phyloP scores from a whole-genome alignment of 2,329 filamentous ascomycete genomes.

The Aspergillaceae sp. region DNA sequence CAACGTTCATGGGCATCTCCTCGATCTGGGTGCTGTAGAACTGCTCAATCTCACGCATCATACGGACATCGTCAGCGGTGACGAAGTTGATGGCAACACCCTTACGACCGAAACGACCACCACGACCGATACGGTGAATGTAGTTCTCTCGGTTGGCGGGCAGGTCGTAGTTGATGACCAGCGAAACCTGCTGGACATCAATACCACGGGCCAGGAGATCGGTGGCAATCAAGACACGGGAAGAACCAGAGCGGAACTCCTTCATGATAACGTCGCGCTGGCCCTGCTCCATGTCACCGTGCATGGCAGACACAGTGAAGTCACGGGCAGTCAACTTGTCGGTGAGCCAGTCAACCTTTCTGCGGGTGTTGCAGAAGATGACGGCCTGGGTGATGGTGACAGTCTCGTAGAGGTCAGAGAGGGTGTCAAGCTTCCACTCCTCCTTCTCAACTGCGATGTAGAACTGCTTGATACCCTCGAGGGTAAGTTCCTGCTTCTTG shows the following conservation, averaged over 20 bases:
- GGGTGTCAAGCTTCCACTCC: slow-evolving; percentile 99
- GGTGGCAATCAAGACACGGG: slow-evolving; percentile 95
- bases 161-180: slow-evolving; percentile 99
- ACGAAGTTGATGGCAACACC: slow-evolving; percentile 99
- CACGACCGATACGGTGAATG: slow-evolving; percentile 99
- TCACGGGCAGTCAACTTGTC: slow-evolving; percentile 98
- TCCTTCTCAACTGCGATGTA: slow-evolving; percentile 99
- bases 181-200: slow-evolving; percentile 97
- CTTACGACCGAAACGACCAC: slow-evolving; percentile 99
- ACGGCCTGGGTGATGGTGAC: slow-evolving; percentile 99
- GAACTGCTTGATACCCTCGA: slow-evolving; percentile 99
- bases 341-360: slow-evolving; percentile 99
- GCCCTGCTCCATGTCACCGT: slow-evolving; percentile 97
- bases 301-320: slow-evolving; percentile 99
- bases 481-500: slow-evolving; percentile 99
- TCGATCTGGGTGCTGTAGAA: slow-evolving; percentile 99
- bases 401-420: slow-evolving; percentile 97
- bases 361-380: slow-evolving; percentile 99
- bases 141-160: slow-evolving; percentile 99
- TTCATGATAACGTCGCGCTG: slow-evolving; percentile 99
- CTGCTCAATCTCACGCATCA: slow-evolving; percentile 99
- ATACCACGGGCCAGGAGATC: slow-evolving; percentile 98
- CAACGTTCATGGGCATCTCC: slow-evolving; percentile 97
- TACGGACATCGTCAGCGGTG: slow-evolving; percentile 95
- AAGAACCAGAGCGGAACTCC: slow-evolving; percentile 98